These are phyloP conservation scores for Ustilago loliicola DNA, from an alignment of 1,284 basidiomycete species.

Conservation along the genomic window DNA sequence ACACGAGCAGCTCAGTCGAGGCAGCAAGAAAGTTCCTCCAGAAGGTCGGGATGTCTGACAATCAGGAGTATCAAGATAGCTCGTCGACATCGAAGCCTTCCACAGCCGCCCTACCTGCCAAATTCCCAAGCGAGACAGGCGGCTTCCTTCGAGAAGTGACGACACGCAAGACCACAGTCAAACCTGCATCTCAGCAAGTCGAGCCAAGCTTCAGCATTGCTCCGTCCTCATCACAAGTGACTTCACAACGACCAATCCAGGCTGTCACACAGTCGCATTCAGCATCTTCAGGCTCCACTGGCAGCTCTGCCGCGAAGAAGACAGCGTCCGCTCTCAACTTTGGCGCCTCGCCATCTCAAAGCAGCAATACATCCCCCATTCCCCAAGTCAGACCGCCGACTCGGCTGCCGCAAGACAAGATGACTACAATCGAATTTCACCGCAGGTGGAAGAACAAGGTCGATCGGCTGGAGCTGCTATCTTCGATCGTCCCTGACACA, in stretches of 20 bases:
- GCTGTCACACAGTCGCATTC: not conserved
- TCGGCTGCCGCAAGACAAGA: not conserved
- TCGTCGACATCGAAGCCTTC: not conserved
- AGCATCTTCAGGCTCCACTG: not conserved
- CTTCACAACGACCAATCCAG: not conserved
- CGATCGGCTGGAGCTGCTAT: constrained; percentile 18
- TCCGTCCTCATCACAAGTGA: not conserved
- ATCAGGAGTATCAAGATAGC: not conserved
- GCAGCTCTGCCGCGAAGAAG: constrained; percentile 15
- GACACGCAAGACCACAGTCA: constrained; percentile 23
- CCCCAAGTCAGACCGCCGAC: not conserved
- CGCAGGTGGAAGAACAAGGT: constrained; percentile 44
- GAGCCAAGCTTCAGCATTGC: not conserved
- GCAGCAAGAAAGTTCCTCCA: constrained; percentile 42
- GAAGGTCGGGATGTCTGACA: constrained; percentile 36
- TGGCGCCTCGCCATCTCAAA: constrained; percentile 11
- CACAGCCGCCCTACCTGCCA: constrained; percentile 19
- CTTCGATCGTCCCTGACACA: constrained; percentile 20
- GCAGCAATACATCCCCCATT: not conserved
- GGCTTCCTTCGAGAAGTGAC: constrained; percentile 40
- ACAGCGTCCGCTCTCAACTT: constrained; percentile 45
- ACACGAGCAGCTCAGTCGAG: constrained; percentile 34
- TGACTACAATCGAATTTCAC: constrained; percentile 49
- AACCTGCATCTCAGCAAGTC: constrained; percentile 1
- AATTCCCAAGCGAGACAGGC: constrained; percentile 42